Percentiles rank a stretch among this genome's conserved stretches.
Evolutionary conservation across 306 rosid genomes (phyloP).

Genomic region (Aeschynomene evenia): DNA sequence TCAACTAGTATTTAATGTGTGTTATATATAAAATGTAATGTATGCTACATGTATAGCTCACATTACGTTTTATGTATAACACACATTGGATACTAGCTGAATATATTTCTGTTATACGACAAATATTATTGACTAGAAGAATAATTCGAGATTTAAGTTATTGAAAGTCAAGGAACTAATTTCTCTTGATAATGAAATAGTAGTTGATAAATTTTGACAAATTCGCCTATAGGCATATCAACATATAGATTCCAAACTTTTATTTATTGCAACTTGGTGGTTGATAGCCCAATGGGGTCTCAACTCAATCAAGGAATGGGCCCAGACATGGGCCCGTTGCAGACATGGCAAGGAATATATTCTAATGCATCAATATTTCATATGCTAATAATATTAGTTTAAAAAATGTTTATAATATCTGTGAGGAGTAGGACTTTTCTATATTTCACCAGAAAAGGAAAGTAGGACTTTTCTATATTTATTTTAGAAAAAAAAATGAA

Average conservation of each 20-base stretch:
- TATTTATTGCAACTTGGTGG: background rate
- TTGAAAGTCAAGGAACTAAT: conserved; percentile 10
- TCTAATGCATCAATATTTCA: too few species aligned
- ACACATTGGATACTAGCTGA: too few species aligned
- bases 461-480: too few species aligned
- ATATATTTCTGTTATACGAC: too few species aligned
- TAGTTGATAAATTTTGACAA: background rate
- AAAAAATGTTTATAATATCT: background rate
- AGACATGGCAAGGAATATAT: background rate
- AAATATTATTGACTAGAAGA: too few species aligned
- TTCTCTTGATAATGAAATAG: background rate
- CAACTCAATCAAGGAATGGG: background rate
- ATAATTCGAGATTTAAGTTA: background rate
- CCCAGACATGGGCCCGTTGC: background rate
- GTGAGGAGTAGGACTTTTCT: background rate
- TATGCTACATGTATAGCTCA: too few species aligned
- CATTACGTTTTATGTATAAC: too few species aligned
- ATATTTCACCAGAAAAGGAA: too few species aligned
- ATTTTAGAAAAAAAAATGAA: too few species aligned
- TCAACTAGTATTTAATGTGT: too few species aligned
- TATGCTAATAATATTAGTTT: background rate
- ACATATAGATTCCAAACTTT: background rate
- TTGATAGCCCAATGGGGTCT: background rate
- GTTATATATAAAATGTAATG: too few species aligned
- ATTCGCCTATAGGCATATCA: background rate